These are phyloP conservation scores for Debaryomyces coudertii DNA, from an alignment of 1,139 yeast species.

Conservation along the genomic window DNA sequence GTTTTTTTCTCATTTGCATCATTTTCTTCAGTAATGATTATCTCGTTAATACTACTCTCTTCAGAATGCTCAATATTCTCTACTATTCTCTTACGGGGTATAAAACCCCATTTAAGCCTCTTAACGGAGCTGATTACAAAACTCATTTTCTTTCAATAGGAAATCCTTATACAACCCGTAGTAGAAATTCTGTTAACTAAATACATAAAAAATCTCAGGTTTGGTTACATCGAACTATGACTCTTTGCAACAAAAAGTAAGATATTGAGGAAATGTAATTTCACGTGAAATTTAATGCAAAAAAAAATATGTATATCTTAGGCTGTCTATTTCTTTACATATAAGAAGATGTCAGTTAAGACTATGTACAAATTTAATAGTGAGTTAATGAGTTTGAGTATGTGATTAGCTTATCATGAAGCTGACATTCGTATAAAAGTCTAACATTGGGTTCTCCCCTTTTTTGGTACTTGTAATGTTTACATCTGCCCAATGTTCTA, in stretches of 20 bases:
- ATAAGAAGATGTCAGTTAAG: neutral
- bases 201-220: no score
- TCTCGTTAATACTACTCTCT: neutral
- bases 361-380: neutral
- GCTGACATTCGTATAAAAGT: constrained; percentile 76
- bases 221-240: no score
- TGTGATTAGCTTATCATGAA: constrained; percentile 53
- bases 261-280: neutral
- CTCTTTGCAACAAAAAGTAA: neutral
- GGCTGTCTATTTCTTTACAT: neutral
- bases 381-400: neutral
- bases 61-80: constrained; percentile 36
- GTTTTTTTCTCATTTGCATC: constrained; percentile 12
- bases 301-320: neutral
- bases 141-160: neutral
- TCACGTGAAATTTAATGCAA: constrained; percentile 2
- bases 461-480: constrained; percentile 69
- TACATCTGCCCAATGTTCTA: constrained; percentile 72
- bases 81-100: constrained; percentile 50
- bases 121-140: neutral
- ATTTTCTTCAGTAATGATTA: constrained; percentile 10
- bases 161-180: neutral
- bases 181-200: no score
- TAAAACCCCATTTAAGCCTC: constrained; percentile 46
- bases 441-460: constrained; percentile 89